Conservation (phyloP, 2,329 filamentous ascomycete species). For the Penicillium sumatraense region DNA sequence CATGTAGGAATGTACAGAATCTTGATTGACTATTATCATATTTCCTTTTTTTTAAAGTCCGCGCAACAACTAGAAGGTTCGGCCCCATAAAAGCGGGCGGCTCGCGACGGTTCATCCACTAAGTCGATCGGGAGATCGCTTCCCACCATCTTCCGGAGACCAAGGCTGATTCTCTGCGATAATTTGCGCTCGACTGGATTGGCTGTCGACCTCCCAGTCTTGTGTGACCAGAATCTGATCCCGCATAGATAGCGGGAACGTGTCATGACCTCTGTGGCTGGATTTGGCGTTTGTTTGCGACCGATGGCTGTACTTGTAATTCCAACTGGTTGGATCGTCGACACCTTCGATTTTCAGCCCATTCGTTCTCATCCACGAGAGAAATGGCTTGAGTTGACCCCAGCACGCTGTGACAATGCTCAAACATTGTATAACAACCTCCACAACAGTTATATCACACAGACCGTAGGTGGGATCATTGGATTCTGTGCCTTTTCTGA, state of each 20-base stretch:
- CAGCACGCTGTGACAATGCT: constrained; percentile 10
- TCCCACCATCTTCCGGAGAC: background rate
- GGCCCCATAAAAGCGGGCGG: background rate
- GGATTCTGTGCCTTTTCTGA: constrained; percentile 2
- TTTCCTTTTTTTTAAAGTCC: background rate
- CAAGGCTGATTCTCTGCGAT: constrained; percentile 3
- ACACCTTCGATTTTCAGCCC: constrained; percentile 1
- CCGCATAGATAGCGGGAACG: background rate
- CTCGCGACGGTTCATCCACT: background rate
- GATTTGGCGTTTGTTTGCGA: background rate
- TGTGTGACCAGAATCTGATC: constrained; percentile 14
- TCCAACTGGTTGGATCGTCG: background rate
- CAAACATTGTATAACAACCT: constrained; percentile 4
- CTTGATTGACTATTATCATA: background rate
- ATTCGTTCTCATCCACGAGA: constrained; percentile 8
- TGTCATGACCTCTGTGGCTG: background rate
- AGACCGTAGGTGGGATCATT: constrained; percentile 4
- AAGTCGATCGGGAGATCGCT: background rate
- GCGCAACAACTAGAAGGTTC: background rate
- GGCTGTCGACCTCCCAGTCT: constrained; percentile 18
- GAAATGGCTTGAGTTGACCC: constrained; percentile 11
- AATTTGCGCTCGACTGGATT: constrained; percentile 16
- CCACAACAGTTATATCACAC: constrained; percentile 3
- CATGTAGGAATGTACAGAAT: background rate
- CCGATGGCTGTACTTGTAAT: constrained; percentile 3